These are phyloP conservation scores for Lactarius pseudohatsudake DNA, from an alignment of 768 basidiomycete species.

Conservation along the genomic window DNA sequence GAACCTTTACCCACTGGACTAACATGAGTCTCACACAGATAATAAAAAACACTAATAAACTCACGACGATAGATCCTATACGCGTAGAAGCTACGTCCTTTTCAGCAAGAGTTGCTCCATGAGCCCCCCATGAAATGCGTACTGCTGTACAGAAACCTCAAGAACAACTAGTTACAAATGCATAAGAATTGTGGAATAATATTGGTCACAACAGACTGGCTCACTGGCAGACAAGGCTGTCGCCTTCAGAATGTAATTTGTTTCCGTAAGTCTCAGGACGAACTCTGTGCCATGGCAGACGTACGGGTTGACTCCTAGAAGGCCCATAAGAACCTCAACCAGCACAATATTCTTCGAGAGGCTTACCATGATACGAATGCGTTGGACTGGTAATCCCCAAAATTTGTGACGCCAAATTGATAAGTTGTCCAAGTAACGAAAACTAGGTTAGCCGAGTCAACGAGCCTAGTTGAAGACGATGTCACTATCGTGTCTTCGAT, in stretches of 20 bases:
- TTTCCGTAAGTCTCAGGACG: background rate
- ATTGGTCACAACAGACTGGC: background rate
- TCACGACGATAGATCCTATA: conserved; percentile 1
- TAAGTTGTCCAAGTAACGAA: background rate
- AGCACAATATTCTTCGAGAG: background rate
- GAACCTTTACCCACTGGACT: too few relatives aligned
- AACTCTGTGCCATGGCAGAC: background rate
- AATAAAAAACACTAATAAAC: background rate
- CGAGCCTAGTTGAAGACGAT: background rate
- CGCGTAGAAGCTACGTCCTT: background rate
- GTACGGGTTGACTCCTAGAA: background rate
- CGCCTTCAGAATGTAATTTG: background rate
- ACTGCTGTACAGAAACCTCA: background rate
- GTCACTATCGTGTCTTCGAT: background rate
- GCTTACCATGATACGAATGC: background rate
- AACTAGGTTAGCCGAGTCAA: background rate
- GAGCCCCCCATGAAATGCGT: background rate
- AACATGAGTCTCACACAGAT: too few relatives aligned
- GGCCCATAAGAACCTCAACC: background rate
- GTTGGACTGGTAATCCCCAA: background rate
- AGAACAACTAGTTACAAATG: background rate
- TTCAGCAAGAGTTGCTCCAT: background rate
- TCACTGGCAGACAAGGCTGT: background rate
- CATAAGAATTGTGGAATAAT: background rate
- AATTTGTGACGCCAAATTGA: background rate